Evolutionary conservation across 169 alveolate genomes (phyloP).

Genomic region (Amoebophrya sp.): DNA sequence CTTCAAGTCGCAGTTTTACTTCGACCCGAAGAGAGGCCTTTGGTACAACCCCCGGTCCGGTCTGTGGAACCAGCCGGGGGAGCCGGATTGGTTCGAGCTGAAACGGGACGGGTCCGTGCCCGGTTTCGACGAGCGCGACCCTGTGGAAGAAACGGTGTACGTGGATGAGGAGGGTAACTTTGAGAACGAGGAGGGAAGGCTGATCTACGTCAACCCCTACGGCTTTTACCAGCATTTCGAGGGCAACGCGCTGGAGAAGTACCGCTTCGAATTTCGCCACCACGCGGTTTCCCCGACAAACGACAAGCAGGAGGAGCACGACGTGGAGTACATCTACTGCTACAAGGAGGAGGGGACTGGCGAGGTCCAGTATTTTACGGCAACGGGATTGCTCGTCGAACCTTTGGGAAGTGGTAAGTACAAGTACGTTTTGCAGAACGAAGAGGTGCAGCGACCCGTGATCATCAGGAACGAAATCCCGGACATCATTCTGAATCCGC

Average conservation of each 20-base stretch:
- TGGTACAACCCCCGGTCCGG: constrained; percentile 1
- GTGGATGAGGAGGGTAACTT: neutral
- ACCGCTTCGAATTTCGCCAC: neutral
- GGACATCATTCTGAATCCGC: neutral
- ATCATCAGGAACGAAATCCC: neutral
- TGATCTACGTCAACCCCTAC: neutral
- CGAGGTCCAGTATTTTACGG: neutral
- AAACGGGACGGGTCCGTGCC: neutral
- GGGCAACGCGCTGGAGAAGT: neutral
- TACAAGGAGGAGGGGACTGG: neutral
- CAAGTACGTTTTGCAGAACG: neutral
- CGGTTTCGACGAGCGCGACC: neutral
- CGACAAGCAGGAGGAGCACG: neutral
- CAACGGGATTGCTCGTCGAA: neutral
- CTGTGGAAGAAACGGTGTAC: neutral
- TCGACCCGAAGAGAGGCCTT: neutral
- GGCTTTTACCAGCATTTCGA: constrained; percentile 2
- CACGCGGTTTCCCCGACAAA: neutral
- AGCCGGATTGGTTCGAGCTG: neutral
- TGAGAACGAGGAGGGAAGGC: neutral
- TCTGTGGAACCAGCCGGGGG: neutral
- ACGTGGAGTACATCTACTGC: neutral
- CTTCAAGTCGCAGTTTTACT: neutral
- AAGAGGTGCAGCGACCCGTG: neutral
- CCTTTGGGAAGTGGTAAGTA: neutral